phyloP scores from a whole-genome alignment of 495 filamentous ascomycete genomes.

The Trichoderma gamsii region DNA sequence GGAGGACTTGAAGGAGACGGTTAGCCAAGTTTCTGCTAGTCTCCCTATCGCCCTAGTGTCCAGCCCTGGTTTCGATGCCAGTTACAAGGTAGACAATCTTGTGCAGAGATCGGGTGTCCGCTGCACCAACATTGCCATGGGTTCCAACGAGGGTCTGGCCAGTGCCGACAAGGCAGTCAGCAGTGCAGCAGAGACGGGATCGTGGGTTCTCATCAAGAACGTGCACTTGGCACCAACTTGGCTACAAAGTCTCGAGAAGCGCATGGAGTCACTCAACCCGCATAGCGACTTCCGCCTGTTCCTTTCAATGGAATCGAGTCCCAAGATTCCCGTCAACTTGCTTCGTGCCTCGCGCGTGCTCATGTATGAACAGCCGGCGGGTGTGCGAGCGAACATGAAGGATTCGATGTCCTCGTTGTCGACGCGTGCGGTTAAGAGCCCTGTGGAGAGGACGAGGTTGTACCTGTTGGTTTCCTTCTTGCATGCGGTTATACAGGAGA shows the following conservation, averaged over 20 bases:
- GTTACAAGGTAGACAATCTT: constrained; percentile 94
- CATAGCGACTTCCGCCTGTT: constrained; percentile 92
- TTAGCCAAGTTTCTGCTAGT: constrained; percentile 74
- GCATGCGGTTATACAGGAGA: constrained; percentile 93
- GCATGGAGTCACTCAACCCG: constrained; percentile 89
- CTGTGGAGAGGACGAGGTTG: constrained; percentile 84
- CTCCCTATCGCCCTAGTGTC: constrained; percentile 88
- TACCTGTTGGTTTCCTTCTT: constrained; percentile 91
- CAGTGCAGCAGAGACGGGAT: constrained; percentile 86
- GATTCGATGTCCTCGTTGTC: constrained; percentile 84
- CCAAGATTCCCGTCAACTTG: constrained; percentile 94
- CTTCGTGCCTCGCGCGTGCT: constrained; percentile 88
- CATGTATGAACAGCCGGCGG: constrained; percentile 97
- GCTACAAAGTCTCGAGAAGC: constrained; percentile 95
- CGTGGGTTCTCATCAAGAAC: constrained; percentile 98
- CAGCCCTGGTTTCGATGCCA: constrained; percentile 93
- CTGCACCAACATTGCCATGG: constrained; percentile 98
- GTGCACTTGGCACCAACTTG: constrained; percentile 93
- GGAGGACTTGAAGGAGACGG: constrained; percentile 77
- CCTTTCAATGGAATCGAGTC: constrained; percentile 95
- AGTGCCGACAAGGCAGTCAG: constrained; percentile 92
- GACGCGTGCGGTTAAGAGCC: constrained; percentile 68
- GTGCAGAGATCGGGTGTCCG: constrained; percentile 74
- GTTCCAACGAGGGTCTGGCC: constrained; percentile 86
- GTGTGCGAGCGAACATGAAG: constrained; percentile 97